Base-by-base conservation (phyloP, 345 rosid species). In the Arabidopsis suecica region DNA sequence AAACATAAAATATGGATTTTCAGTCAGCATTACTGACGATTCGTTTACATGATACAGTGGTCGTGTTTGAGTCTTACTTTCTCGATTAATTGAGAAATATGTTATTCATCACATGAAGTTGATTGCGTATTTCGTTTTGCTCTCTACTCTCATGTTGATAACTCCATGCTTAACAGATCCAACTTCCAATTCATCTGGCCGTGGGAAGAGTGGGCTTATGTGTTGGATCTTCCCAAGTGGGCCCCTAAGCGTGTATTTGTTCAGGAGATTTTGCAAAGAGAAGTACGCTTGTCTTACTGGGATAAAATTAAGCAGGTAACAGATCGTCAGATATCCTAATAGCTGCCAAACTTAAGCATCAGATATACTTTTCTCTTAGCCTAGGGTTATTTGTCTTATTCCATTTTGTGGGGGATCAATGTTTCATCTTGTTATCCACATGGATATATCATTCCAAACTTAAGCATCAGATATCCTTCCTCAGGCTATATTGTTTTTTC, bases 171-270 rank as follows among this genome's bases (percentile, higher is more conserved):
- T 75, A 73, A 37, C 86, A 95, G 99, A 77, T 95, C 99, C 69
- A 95, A 95, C 80, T 95, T 95, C 74, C 98, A 95, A 71, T 93
- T 92, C 83, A 93, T 93, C 72, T 95, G 99, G 99, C 99, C 99
- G 9, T 95, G 99, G 99, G 99, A 95, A 80, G 99, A 95, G 79
- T 95, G 99, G 99, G 97, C 91, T 62, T 86, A 85, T 85, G 99
- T 95, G 69, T 77, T 95, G 73, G 96, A 87, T 78, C 96, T 95
- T 62, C 98, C 98, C 75, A 89, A 88, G 78, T 95, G 99, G 99
- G 98, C 96, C 32, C 99, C 99, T 40, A 93, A 95, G 80, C 97
- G 96, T 33, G 94, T 88, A 23, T 95, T 95, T 86, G 99, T 95
- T 68, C 96, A 89, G 85, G 99, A 95, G 81, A 96, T 95, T 73